Conservation (phyloP, 2,329 filamentous ascomycete genomes). For the Alternaria sp. region DNA sequence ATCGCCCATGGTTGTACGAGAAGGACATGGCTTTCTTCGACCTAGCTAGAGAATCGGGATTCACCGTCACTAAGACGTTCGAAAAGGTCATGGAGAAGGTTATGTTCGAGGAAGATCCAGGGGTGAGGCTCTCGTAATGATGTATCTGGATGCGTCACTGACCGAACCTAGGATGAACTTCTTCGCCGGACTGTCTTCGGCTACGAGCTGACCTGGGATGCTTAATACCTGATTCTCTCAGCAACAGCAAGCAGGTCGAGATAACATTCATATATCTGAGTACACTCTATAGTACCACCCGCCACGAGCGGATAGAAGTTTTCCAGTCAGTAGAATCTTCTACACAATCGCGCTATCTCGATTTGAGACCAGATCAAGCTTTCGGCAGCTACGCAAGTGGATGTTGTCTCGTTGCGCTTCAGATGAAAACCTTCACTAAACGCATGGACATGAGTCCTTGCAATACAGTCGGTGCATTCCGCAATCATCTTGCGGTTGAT, state of each 20-base stretch:
- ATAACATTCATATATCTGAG: background rate
- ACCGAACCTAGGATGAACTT: constrained; percentile 68
- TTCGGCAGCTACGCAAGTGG: background rate
- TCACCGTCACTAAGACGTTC: constrained; percentile 79
- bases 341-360: background rate
- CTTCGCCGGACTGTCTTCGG: constrained; percentile 84
- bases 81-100: constrained; percentile 85
- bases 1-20: constrained; percentile 86
- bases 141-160: background rate
- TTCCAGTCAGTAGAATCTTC: background rate
- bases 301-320: background rate
- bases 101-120: constrained; percentile 88
- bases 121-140: constrained; percentile 57
- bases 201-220: constrained; percentile 73
- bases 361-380: background rate
- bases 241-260: background rate
- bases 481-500: background rate
- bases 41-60: constrained; percentile 72
- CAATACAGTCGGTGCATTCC: background rate
- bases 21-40: constrained; percentile 90
- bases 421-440: background rate
- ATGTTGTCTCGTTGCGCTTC: background rate
- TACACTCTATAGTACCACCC: background rate
- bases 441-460: background rate
- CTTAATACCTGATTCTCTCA: constrained; percentile 7